Percentiles rank a stretch among this genome's conserved stretches.
phyloP scores from a whole-genome alignment of 352 stramenopile species.

The Pythium aquatile region DNA sequence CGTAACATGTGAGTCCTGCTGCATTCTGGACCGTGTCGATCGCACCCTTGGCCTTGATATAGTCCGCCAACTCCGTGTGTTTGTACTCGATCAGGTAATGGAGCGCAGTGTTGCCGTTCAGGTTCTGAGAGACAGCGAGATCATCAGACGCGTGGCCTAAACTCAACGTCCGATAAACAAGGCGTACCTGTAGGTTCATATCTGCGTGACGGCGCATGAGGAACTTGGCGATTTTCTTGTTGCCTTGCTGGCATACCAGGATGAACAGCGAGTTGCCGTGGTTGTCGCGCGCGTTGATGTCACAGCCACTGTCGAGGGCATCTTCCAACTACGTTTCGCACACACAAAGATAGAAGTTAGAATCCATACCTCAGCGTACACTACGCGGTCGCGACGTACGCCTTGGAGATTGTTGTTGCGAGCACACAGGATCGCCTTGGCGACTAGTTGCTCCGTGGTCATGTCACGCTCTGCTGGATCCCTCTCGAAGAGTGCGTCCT shows the following conservation, averaged over 20 bases:
- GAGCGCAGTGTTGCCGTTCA: conserved; percentile 93
- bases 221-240: conserved; percentile 95
- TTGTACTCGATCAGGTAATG: conserved; percentile 96
- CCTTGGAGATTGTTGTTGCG: conserved; percentile 82
- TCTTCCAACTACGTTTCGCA: conserved; percentile 62
- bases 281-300: conserved; percentile 90
- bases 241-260: conserved; percentile 93
- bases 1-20: conserved; percentile 93
- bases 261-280: conserved; percentile 96
- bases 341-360: not conserved
- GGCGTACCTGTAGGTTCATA: conserved; percentile 86
- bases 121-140: conserved; percentile 63
- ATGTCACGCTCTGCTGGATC: conserved; percentile 35
- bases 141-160: not conserved
- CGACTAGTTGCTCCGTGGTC: conserved; percentile 45
- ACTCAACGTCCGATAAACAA: no score
- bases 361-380: not conserved
- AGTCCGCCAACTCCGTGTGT: conserved; percentile 89
- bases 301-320: conserved; percentile 85
- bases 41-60: conserved; percentile 93
- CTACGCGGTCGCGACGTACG: conserved; percentile 29
- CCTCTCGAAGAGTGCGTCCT: conserved; percentile 45
- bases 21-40: conserved; percentile 91
- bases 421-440: conserved; percentile 57
- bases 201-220: conserved; percentile 90